These are phyloP conservation scores for Brasilioporus rufonigricans DNA, from an alignment of 768 basidiomycete species.

Conservation along the genomic window DNA sequence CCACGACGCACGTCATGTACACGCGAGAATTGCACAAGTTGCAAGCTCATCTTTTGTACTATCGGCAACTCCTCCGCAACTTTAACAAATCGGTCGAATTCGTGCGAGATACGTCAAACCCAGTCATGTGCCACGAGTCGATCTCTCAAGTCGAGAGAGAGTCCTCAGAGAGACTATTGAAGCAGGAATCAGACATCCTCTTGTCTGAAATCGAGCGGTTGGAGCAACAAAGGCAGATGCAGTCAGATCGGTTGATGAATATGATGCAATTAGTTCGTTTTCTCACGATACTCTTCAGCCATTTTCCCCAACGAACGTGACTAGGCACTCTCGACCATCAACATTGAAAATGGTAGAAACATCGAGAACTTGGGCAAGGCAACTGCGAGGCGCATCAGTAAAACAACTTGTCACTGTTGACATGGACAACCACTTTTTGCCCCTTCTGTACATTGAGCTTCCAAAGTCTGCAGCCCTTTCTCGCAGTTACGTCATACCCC, in stretches of 20 bases:
- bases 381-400: too few species aligned
- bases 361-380: slow-evolving; percentile 52
- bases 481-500: too few species aligned
- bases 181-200: slow-evolving; percentile 20
- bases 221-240: slow-evolving; percentile 26
- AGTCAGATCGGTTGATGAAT: slow-evolving; percentile 31
- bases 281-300: neutral
- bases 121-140: slow-evolving; percentile 35
- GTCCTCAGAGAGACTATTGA: too few species aligned
- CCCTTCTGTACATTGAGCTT: too few species aligned
- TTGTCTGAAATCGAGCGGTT: slow-evolving; percentile 45
- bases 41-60: slow-evolving; percentile 57
- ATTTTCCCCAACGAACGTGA: neutral
- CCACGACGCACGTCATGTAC: slow-evolving; percentile 34
- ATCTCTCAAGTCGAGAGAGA: slow-evolving; percentile 21
- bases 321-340: slow-evolving; percentile 60
- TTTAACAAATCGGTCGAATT: slow-evolving; percentile 53
- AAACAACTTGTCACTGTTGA: too few species aligned
- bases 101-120: slow-evolving; percentile 48
- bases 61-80: slow-evolving; percentile 52
- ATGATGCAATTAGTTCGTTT: slow-evolving; percentile 32
- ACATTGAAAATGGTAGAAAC: slow-evolving; percentile 53
- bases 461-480: too few species aligned
- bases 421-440: too few species aligned
- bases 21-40: too few species aligned